Base-by-base conservation (phyloP, 2,329 filamentous ascomycete species). In the Claviceps digitariae region DNA sequence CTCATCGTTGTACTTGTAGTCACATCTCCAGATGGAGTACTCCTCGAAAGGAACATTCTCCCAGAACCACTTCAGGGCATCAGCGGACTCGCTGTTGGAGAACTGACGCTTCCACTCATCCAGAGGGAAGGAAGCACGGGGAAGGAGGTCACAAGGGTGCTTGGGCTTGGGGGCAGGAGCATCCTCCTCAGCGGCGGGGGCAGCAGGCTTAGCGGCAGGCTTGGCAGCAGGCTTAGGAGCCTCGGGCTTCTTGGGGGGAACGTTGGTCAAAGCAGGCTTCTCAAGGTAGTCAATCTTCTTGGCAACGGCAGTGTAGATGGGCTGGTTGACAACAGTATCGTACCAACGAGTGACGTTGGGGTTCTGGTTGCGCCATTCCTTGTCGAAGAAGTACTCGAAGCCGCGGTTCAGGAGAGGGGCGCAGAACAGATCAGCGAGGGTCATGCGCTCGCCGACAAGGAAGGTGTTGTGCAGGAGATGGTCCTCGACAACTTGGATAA, bases 1-100 rank as follows among this genome's bases (percentile, higher is more conserved):
- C 83, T 98, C 93, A 57, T 95, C 84, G 74, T 96, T 95, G 82
- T 98, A 98, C 84, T 95, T 96, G 84, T 95, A 98, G 74, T 90
- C 85, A 64, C 90, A 76, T 71, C 82, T 83, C 89, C 90, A 98
- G 72, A 98, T 75, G 54, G 90, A 95, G 82, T 93, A 98, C 75
- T 98, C 93, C 60, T 90, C 85, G 63, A 93, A 84, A 68, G 93
- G 91, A 74, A 83, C 82, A 73, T 94, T 89, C 77, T 96, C 84
- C 91, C 91, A 98, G 84, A 98, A 97, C 86, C 87, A 97, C 72
- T 91, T 90, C 66, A 97, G 77, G 64, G 91, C 89, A 59, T 78
- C 84, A 59, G 83, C 77, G 63, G 87, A 90, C 59, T 96, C 89
- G 70, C 86, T 81, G 83, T 98, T 98, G 66, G 93, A 98, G 83